These are phyloP conservation scores for Podochytrium sp. DNA, from an alignment of 192 early-diverging fungal species.

Conservation along the genomic window DNA sequence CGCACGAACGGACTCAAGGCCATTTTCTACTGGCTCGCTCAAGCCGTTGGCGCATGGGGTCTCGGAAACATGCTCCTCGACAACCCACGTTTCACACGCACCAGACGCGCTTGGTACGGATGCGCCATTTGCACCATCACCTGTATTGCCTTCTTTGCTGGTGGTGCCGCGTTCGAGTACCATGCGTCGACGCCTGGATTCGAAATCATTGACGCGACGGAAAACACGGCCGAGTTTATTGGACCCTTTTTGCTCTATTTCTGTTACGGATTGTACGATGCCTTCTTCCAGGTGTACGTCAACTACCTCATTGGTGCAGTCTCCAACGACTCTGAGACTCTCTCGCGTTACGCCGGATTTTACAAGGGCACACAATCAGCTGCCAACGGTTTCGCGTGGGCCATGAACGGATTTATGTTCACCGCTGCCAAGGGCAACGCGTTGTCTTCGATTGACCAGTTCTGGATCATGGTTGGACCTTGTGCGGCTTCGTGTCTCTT, in stretches of 20 bases:
- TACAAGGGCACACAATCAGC: conserved; percentile 83
- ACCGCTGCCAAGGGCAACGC: background rate
- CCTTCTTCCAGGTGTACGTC: conserved; percentile 76
- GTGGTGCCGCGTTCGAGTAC: background rate
- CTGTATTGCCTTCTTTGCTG: background rate
- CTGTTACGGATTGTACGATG: conserved; percentile 76
- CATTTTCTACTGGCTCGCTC: conserved; percentile 7
- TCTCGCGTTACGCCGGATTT: conserved; percentile 62
- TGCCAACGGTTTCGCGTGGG: background rate
- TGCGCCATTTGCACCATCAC: background rate
- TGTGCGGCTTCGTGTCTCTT: background rate
- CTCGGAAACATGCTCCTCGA: conserved; percentile 14
- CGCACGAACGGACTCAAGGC: background rate
- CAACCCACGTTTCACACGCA: background rate
- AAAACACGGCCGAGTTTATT: conserved; percentile 18
- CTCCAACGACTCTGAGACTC: conserved; percentile 70
- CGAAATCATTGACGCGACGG: background rate
- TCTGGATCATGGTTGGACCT: background rate
- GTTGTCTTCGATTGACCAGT: background rate
- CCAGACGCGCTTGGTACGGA: background rate
- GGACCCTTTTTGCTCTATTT: conserved; percentile 71
- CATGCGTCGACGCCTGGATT: no score
- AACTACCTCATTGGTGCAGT: conserved; percentile 88
- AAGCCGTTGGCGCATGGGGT: background rate
- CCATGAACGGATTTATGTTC: background rate